phyloP scores from a whole-genome alignment of 805 yeast genomes.

The Yarrowia phangngaensis region DNA sequence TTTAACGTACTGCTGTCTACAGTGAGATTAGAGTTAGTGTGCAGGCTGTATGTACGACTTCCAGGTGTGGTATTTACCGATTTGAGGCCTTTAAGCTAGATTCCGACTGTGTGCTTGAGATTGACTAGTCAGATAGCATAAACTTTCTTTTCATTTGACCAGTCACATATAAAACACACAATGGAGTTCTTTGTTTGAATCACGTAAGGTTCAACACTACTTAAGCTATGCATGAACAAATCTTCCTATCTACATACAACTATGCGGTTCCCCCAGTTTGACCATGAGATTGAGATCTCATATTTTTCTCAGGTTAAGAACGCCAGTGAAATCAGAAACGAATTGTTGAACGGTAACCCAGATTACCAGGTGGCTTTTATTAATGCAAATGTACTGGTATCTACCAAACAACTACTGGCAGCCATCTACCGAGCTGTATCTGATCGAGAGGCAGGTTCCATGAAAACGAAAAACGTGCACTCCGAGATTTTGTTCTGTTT shows the following conservation, averaged over 20 bases:
- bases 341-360: conserved; percentile 46
- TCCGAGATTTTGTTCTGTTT: conserved; percentile 68
- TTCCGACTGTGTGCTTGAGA: too few species aligned
- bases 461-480: conserved; percentile 62
- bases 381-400: conserved; percentile 54
- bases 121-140: too few species aligned
- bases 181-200: too few species aligned
- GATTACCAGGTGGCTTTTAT: conserved; percentile 62
- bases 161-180: too few species aligned
- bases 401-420: conserved; percentile 58
- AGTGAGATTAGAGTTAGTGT: too few species aligned
- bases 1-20: too few species aligned
- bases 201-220: too few species aligned
- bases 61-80: too few species aligned
- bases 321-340: conserved; percentile 45
- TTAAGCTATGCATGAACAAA: conserved; percentile 1
- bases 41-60: too few species aligned
- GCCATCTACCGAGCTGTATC: conserved; percentile 59
- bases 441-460: conserved; percentile 47
- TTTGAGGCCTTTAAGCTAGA: too few species aligned
- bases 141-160: too few species aligned
- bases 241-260: conserved; percentile 3
- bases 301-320: conserved; percentile 42
- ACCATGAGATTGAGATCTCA: conserved; percentile 5
- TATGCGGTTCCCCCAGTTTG: conserved; percentile 19